Conservation (phyloP, 768 basidiomycete species). For the Daedalea quercina region DNA sequence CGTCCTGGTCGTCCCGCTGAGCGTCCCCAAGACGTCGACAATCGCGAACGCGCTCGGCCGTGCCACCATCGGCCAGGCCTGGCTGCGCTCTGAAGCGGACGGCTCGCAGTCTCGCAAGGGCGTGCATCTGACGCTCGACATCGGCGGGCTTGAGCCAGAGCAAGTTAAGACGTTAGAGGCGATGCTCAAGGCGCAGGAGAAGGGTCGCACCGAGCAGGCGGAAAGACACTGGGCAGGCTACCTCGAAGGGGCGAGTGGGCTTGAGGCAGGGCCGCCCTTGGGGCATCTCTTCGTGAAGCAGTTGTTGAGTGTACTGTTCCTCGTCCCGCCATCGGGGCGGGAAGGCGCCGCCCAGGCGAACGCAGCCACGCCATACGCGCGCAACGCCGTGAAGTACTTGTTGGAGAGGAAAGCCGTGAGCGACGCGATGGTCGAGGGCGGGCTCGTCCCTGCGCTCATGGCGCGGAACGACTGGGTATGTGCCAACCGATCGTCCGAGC, state of each 20-base stretch:
- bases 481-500: neutral
- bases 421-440: conserved; percentile 55
- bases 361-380: conserved; percentile 35
- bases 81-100: conserved; percentile 29
- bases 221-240: conserved; percentile 27
- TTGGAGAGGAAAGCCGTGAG: conserved; percentile 50
- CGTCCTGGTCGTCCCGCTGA: conserved; percentile 54
- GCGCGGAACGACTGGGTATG: conserved; percentile 64
- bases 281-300: conserved; percentile 55
- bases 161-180: conserved; percentile 29
- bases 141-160: conserved; percentile 6
- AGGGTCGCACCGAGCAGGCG: conserved; percentile 42
- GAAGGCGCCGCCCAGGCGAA: neutral
- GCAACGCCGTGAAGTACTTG: conserved; percentile 51
- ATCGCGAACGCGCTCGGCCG: conserved; percentile 60
- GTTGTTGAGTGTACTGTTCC: conserved; percentile 44
- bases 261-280: conserved; percentile 5
- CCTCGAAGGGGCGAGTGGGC: neutral
- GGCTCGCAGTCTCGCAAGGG: neutral
- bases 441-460: conserved; percentile 47
- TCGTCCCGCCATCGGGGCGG: conserved; percentile 27
- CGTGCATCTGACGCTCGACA: neutral
- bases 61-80: conserved; percentile 34
- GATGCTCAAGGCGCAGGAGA: conserved; percentile 35
- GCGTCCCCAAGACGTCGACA: conserved; percentile 46